Percentiles rank a stretch among this genome's conserved stretches.
Conservation (phyloP, 179 eudicot genomes). For the Patellifolia procumbens region DNA sequence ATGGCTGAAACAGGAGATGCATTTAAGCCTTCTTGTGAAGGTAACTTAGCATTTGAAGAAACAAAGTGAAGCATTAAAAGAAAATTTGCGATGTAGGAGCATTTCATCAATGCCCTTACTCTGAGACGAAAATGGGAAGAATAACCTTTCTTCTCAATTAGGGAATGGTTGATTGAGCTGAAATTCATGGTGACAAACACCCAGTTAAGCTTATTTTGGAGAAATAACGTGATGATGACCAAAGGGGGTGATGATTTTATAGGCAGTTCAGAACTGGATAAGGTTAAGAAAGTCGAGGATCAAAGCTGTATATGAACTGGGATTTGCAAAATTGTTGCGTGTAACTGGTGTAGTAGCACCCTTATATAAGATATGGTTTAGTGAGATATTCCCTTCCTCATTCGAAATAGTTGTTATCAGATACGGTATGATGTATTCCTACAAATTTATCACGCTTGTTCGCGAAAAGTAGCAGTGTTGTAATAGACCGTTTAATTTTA, state of each 20-base stretch:
- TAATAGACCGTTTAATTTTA: too few relatives aligned
- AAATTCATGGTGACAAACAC: background rate
- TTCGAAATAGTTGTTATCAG: too few relatives aligned
- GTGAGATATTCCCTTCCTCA: too few relatives aligned
- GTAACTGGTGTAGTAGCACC: too few relatives aligned
- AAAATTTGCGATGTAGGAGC: background rate
- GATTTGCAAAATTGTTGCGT: too few relatives aligned
- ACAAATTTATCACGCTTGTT: too few relatives aligned
- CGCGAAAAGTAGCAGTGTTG: too few relatives aligned
- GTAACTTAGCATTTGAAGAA: conserved; percentile 16
- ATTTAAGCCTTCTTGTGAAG: conserved; percentile 19
- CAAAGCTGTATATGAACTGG: background rate
- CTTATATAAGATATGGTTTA: too few relatives aligned
- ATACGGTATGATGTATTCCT: too few relatives aligned
- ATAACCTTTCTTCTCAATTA: background rate
- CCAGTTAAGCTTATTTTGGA: background rate
- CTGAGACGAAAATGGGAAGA: background rate
- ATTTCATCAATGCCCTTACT: background rate
- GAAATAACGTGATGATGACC: background rate
- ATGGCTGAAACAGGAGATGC: conserved; percentile 43
- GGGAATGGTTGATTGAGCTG: background rate
- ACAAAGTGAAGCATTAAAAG: conserved; percentile 16
- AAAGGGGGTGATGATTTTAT: background rate
- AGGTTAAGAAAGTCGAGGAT: background rate
- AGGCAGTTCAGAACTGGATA: background rate